Evolutionary conservation across 768 basidiomycete species (phyloP), one percentile per base, ranked within the genome.

Genomic region (Naganishia vishniacii): DNA sequence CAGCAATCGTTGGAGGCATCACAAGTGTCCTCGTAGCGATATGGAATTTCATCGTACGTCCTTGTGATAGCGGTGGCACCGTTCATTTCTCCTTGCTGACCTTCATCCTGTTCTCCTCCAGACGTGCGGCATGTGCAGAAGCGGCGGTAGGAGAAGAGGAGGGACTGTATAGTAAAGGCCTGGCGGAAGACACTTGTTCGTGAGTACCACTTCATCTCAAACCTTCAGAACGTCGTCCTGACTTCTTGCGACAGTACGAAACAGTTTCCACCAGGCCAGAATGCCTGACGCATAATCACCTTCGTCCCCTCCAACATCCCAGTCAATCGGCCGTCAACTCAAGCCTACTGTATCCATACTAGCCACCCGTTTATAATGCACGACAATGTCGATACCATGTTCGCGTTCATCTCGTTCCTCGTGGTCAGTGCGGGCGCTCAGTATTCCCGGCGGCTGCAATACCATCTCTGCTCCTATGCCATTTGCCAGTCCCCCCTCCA

Each of bases 41-140:
- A 40, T 63, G 37, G 40, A 63, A 41, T 26, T 53, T 63, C 49
- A 40, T 49, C 42, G 53, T 58, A 37, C 8, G 53, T 37, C n/a
- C n/a, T n/a, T n/a, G n/a, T n/a, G n/a, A 23, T 18, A 29, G 28
- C 12, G 8, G 4, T 23, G 13, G 6, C 13, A 13, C 13, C 7
- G 34, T 6, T 16, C 23, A 12, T 49, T 26, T 11, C 11, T 6
- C 20, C 12, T 49, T 11, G 48, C 12, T 13, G 6, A 12, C 20
- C 8, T 13, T 16, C n/a, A 15, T n/a, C 48, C 20, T 34, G 11
- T 15, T 37, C 23, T n/a, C 31, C 13, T 58, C 13, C 31, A 58
- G 32, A 63, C 62, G 3, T 63, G 62, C 41, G 62, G 62, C 34
- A 51, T 49, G 48, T 63, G 62, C 62, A 42, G 34, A 4, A 34